Evolutionary conservation across 129 eudicot species (phyloP).

Genomic region (Centaurea solstitialis): DNA sequence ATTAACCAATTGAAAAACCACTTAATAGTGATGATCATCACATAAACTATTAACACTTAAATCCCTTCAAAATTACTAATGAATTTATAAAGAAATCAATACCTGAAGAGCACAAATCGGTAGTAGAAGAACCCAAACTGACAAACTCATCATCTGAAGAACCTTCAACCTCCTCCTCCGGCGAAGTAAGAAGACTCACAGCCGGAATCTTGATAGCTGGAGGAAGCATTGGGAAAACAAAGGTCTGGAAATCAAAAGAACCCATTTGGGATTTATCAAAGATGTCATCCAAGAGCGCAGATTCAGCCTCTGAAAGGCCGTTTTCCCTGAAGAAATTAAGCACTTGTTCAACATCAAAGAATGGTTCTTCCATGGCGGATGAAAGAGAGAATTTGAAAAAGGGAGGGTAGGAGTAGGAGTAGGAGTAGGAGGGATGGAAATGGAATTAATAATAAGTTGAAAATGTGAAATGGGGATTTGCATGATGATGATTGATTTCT

Average conservation of each 20-base stretch:
- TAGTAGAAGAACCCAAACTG: slow-evolving; percentile 67
- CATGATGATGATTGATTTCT: slow-evolving; percentile 17
- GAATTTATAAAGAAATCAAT: not conserved
- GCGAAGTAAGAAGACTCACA: slow-evolving; percentile 13
- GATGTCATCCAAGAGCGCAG: slow-evolving; percentile 84
- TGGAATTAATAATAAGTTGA: slow-evolving; percentile 2
- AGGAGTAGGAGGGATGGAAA: not conserved
- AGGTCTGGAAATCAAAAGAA: slow-evolving; percentile 60
- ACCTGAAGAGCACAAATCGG: slow-evolving; percentile 76
- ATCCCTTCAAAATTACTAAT: too few relatives aligned
- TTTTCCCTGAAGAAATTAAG: slow-evolving; percentile 58
- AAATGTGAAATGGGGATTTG: slow-evolving; percentile 4
- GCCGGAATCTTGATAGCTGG: slow-evolving; percentile 46
- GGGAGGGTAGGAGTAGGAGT: not conserved
- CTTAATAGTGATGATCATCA: not conserved
- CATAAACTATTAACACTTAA: too few relatives aligned
- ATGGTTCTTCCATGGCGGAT: slow-evolving; percentile 40
- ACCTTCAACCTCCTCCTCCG: slow-evolving; percentile 6
- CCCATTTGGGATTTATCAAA: slow-evolving; percentile 52
- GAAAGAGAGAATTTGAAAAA: slow-evolving; percentile 21
- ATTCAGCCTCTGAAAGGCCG: slow-evolving; percentile 61
- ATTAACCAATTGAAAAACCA: not conserved
- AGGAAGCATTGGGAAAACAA: slow-evolving; percentile 58
- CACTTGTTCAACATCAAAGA: slow-evolving; percentile 60
- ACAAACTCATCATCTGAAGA: slow-evolving; percentile 75